Evolutionary conservation across 2,329 filamentous ascomycete species (phyloP), one percentile per base, ranked within the genome.

Genomic region (Phoma herbarum): DNA sequence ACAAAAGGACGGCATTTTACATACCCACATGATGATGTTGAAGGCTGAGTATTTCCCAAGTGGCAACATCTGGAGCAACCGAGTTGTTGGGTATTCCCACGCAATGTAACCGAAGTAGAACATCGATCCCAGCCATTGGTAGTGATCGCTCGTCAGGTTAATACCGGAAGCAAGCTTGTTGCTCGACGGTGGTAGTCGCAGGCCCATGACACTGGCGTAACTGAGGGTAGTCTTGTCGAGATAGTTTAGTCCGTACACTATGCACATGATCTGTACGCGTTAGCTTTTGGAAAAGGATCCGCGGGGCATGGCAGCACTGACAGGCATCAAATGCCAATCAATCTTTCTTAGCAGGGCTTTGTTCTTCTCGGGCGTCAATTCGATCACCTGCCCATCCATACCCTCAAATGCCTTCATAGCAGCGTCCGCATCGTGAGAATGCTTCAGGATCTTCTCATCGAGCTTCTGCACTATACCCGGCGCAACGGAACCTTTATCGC

Each of bases 71-170:
- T 90, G 88, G 12, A 90, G 79, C 26, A 90, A 80, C 12, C 85
- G 82, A 67, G 84, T 88, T 1, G 87, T 89, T 0, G 88, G 88
- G 72, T 87, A 90, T 70, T 90, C 88, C 83, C 83, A 89, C 2
- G 82, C 84, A 16, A 85, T 69, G 52, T 84, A 84, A 0, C 82
- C 82, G 64, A 84, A 81, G 68, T 84, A 85, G 61, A 84, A 84
- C 69, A 85, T 80, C 37, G 71, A 80, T 9, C 75, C 75, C 0
- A 82, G 74, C 82, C 83, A 85, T 7, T 81, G 81, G 60, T 84
- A 85, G 45, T 86, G 77, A 39, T 81, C 75, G 5, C 83, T 82
- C 8, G 77, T 75, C 22, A 85, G 71, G 12, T 74, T 63, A 50
- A 83, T 78, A 23, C 83, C 82, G 20, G 74, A 75, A 18, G 67